Base-by-base conservation (phyloP, 2,329 filamentous ascomycete genomes). In the Lachnellula cervina region DNA sequence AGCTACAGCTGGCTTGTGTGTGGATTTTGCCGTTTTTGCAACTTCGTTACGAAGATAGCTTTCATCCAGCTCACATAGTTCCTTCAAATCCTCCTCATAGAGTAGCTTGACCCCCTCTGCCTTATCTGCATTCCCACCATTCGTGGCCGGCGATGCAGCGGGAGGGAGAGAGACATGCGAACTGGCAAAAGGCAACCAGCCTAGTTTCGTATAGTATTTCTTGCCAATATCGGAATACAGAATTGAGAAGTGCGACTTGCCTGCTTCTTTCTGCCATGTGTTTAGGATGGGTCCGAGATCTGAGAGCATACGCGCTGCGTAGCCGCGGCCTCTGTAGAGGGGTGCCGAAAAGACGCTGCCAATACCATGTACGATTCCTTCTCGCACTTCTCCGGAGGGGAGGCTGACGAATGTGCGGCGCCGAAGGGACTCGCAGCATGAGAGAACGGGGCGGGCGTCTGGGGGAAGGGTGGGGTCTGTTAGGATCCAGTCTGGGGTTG, bases 211-310 rank as follows among this genome's bases (percentile, higher is more conserved):
- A 73, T 97, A 97, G 72, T 91, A 97, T 40, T 76, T 75, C 76
- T 90, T 88, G 19, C 92, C 90, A 61, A 95, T 91, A 66, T 95
- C 90, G 8, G 90, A 96, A 72, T 86, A 96, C 8, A 97, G 77
- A 7, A 95, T 81, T 0, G 89, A 92, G 71, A 93, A 94, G 14
- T 82, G 58, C 28, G 71, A 60, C 69, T 77, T 68, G 68, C 70
- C 62, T 69, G 68, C 19, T 68, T 76, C 75, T 56, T 74, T 72
- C 62, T 83, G 78, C 73, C 80, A 80, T 2, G 72, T 78, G 59
- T 77, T 74, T 43, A 85, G 66, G 52, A 72, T 74, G 50, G 74
- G 72, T 14, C 80, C 83, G 37, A 94, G 69, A 63, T 92, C 84
- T 43, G 71, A 70, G 70, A 92, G 80, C 86, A 94, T 92, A 54